A percentile compares a stretch with the other conserved stretches of the same genome.
Conservation (phyloP, 345 rosid genomes). For the Lagerstroemia speciosa region DNA sequence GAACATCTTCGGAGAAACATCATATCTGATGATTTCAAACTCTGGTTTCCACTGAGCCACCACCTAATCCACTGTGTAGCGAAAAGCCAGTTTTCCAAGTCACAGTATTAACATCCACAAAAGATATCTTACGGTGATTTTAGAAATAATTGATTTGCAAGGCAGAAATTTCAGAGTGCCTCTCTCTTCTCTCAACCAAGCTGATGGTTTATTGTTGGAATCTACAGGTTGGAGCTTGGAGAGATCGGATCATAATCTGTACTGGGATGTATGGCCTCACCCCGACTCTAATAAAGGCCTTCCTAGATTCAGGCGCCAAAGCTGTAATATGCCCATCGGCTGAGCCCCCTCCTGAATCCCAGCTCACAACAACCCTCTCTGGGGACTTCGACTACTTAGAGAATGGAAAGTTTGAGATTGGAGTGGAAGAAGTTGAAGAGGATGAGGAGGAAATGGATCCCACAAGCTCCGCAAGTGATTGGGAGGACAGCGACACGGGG, state of each 20-base stretch:
- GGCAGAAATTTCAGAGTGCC: background rate
- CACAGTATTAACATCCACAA: background rate
- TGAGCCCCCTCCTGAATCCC: conserved; percentile 61
- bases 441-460: conserved; percentile 78
- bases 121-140: background rate
- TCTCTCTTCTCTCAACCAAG: conserved; percentile 4
- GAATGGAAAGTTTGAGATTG: conserved; percentile 83
- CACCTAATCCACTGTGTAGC: no score
- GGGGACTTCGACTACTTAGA: conserved; percentile 43
- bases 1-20: background rate
- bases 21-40: background rate
- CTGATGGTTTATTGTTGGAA: conserved; percentile 7
- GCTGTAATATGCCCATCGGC: conserved; percentile 65
- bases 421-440: conserved; percentile 79
- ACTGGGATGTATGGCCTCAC: conserved; percentile 77
- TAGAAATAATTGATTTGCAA: background rate
- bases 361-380: conserved; percentile 31
- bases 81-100: no score
- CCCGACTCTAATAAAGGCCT: conserved; percentile 48
- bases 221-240: conserved; percentile 88
- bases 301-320: conserved; percentile 84
- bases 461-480: conserved; percentile 66
- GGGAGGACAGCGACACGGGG: conserved; percentile 90
- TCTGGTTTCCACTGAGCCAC: background rate
- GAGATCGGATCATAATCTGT: conserved; percentile 87